Evolutionary conservation across 129 eudicot species (phyloP), one percentile per base, ranked within the genome.

Genomic region (Glebionis coronaria): DNA sequence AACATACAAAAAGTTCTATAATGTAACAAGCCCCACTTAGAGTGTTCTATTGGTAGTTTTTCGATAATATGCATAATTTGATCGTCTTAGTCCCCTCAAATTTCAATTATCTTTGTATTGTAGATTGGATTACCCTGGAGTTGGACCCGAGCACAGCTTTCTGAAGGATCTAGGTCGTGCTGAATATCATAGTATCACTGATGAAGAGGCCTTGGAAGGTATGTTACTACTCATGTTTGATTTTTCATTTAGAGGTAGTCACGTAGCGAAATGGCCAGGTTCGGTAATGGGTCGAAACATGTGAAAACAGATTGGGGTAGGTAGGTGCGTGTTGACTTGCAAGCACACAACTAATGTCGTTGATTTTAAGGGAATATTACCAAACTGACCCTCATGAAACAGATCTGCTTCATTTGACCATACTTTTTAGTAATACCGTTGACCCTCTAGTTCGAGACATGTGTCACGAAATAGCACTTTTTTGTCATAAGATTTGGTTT

Each of bases 81-180:
- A 13, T 29, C 0, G 38, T 74, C 44, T 50, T 44, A 9, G 8
- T 20, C 40, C 4, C 63, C 9, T 74, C 0, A 15, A 35, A 0
- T 40, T 45, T 4, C 3, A 25, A 45, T n/a, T 69, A n/a, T 40
- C 1, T 40, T 18, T 55, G 53, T 44, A 25, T 3, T 61, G 12
- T 73, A 88, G 98, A 45, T 71, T 93, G 79, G 98, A 93, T 65
- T 88, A 86, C 57, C 98, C 98, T n/a, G 98, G 95, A 66, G 98
- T 93, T 71, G 95, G 98, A 71, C 97, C 98, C 10, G 92, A 88
- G 73, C 96, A 86, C 73, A 93, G 98, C 77, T 93, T 74, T 81
- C 78, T 93, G 63, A 93, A 88, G 75, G 98, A 93, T 63, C 3
- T 82, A 12, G 97, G 95, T 3, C 97, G 98, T 54, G 97, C 98